Evolutionary conservation across 139 green algal genomes (phyloP), one percentile per base, ranked within the genome.

Genomic region (Microglena sp.): DNA sequence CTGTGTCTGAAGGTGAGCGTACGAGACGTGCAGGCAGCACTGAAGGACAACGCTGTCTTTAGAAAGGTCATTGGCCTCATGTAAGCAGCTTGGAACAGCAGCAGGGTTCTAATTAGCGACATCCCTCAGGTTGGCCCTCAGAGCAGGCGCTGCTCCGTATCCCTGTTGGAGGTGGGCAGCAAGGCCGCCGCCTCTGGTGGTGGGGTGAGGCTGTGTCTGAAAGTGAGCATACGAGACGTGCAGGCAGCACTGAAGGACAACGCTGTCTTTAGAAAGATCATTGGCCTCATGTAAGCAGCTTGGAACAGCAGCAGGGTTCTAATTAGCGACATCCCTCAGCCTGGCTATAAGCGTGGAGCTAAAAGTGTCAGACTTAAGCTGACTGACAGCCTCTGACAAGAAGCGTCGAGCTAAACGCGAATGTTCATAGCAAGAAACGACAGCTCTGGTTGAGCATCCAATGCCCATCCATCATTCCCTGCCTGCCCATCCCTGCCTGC

Each of bases 1-100:
- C 60, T 60, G 61, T 68, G 45, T 32, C 60, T 22, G 68, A 57
- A 1, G 50, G 60, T 26, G 53, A 65, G 46, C 53, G 34, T 3
- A 36, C 54, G 30, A 3, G 72, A 78, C 60, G 65, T 78, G 28
- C 66, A 67, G 29, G 8, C 44, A 11, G 72, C 72, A 28, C 66
- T 78, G 33, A 26, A 45, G 34, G 45, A 65, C 30, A 78, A 78
- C 28, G 60, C 67, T 2, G 61, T 78, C 59, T 78, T 71, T 45
- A 78, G 64, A 45, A 45, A 64, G 18, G 61, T 78, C 35, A 67
- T 76, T 45, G 69, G 69, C 53, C 43, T 53, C 43, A 18, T 33
- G 27, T 26, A 60, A 22, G 7, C 53, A 33, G 53, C 18, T 26
- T 60, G 53, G 27, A 24, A 60, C 53, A 8, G 53, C 53, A 60